Evolutionary conservation across 2,329 filamentous ascomycete species (phyloP).

Genomic region (Teratosphaeria zuluensis): DNA sequence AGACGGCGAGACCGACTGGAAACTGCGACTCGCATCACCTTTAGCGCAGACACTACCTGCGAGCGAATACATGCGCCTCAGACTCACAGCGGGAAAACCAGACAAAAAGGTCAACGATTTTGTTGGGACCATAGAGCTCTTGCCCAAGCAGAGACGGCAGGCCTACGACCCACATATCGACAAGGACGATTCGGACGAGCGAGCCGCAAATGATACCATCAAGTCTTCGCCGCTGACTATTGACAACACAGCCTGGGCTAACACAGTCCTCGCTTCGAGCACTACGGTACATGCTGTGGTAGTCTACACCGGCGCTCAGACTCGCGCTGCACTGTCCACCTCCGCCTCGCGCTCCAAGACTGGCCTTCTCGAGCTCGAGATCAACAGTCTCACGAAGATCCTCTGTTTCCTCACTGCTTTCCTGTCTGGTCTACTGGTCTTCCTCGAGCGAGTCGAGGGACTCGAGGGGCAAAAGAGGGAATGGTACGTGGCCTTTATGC

Average conservation of each 20-base stretch:
- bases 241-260: constrained; percentile 98
- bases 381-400: constrained; percentile 95
- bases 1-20: constrained; percentile 98
- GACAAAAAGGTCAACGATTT: constrained; percentile 95
- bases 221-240: constrained; percentile 67
- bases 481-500: constrained; percentile 97
- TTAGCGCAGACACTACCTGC: constrained; percentile 70
- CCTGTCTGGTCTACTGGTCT: constrained; percentile 79
- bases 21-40: constrained; percentile 77
- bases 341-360: constrained; percentile 87
- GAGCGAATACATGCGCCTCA: constrained; percentile 57
- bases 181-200: background rate
- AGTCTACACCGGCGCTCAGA: constrained; percentile 90
- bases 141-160: constrained; percentile 40
- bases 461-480: constrained; percentile 4
- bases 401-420: constrained; percentile 79
- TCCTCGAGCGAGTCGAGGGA: constrained; percentile 66
- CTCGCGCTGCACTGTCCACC: constrained; percentile 85
- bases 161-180: constrained; percentile 34
- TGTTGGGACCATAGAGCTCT: constrained; percentile 72
- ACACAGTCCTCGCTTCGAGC: constrained; percentile 91
- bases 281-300: constrained; percentile 81
- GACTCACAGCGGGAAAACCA: constrained; percentile 76
- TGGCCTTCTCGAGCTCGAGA: constrained; percentile 86
- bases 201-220: background rate